Evolutionary conservation across 768 basidiomycete genomes (phyloP).

Genomic region (Tulasnella sp.): DNA sequence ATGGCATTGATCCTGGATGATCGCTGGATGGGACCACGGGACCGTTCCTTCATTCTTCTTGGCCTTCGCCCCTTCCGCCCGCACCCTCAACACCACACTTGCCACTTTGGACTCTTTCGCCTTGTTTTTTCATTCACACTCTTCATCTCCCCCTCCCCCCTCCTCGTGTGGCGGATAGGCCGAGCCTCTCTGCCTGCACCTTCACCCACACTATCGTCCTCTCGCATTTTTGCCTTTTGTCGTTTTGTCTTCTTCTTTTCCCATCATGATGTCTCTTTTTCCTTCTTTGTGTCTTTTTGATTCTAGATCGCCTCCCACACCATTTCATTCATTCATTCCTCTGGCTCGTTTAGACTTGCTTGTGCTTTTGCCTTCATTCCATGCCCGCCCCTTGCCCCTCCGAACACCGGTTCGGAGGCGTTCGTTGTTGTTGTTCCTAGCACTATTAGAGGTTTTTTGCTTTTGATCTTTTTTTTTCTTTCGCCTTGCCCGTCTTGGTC

Average conservation of each 20-base stretch:
- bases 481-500: background rate
- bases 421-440: background rate
- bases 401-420: background rate
- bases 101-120: slow-evolving; percentile 1
- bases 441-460: slow-evolving; percentile 11
- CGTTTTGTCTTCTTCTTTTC: background rate
- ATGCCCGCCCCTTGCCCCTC: background rate
- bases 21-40: background rate
- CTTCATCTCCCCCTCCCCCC: background rate
- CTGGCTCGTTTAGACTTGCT: slow-evolving; percentile 19
- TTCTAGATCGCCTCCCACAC: slow-evolving; percentile 21
- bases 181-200: background rate
- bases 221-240: slow-evolving; percentile 13
- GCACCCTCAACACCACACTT: background rate
- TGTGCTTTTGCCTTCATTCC: slow-evolving; percentile 9
- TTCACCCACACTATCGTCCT: background rate
- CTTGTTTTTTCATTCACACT: background rate
- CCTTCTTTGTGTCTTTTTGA: background rate
- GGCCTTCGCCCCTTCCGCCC: background rate
- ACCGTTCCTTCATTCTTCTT: background rate
- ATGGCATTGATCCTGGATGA: slow-evolving; percentile 16
- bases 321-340: slow-evolving; percentile 19
- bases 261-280: background rate
- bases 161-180: background rate
- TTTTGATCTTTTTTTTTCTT: background rate